Conservation (phyloP, 805 yeast genomes). For the Candida taoyuanica region DNA sequence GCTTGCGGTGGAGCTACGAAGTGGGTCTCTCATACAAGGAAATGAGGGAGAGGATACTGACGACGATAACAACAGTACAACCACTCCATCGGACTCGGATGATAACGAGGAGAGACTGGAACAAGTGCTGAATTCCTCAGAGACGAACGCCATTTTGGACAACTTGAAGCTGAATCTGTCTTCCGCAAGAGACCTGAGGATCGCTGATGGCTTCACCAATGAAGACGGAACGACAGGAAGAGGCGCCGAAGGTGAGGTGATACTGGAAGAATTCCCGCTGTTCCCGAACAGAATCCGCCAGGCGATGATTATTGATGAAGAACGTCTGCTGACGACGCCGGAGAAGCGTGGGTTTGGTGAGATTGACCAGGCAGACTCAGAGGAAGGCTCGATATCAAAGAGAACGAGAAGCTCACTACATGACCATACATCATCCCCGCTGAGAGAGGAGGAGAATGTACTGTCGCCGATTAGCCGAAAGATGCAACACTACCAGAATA, state of each 20-base stretch:
- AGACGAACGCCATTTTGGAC: conserved; percentile 13
- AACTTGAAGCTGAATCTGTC: conserved; percentile 12
- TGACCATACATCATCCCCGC: background rate
- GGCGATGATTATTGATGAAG: conserved; percentile 8
- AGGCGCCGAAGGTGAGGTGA: background rate
- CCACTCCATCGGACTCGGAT: conserved; percentile 7
- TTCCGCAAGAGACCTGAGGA: conserved; percentile 1
- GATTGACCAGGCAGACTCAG: conserved; percentile 3
- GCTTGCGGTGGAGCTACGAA: conserved; percentile 1
- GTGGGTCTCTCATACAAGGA: no score
- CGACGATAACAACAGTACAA: background rate
- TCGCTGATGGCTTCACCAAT: background rate
- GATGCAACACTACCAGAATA: conserved; percentile 8
- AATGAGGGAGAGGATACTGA: no score
- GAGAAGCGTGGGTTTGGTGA: conserved; percentile 7
- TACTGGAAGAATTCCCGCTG: conserved; percentile 13
- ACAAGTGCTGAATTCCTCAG: conserved; percentile 15
- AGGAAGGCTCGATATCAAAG: conserved; percentile 13
- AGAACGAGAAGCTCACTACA: conserved; percentile 11
- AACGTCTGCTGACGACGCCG: conserved; percentile 14
- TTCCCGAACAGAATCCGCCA: conserved; percentile 9
- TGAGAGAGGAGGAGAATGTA: background rate
- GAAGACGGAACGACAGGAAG: background rate
- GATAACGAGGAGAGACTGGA: conserved; percentile 12
- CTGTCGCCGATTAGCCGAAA: conserved; percentile 13